phyloP scores from a whole-genome alignment of 2,329 filamentous ascomycete genomes.

The Arthrobotrys musiformis region DNA sequence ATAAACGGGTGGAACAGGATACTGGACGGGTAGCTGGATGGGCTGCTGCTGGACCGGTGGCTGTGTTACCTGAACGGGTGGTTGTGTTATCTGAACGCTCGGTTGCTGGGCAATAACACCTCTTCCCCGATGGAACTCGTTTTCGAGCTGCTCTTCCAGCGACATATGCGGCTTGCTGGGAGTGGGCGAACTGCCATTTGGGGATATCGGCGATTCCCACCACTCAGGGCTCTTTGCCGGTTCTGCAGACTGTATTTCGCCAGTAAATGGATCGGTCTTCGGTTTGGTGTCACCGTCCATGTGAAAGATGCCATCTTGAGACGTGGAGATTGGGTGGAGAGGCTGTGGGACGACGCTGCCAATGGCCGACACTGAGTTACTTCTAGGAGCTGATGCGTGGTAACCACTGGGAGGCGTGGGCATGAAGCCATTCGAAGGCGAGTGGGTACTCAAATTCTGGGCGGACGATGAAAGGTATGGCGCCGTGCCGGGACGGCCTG shows the following conservation, averaged over 20 bases:
- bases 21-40: background rate
- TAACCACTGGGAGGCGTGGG: conserved; percentile 33
- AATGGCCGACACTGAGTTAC: conserved; percentile 39
- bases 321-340: conserved; percentile 20
- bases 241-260: conserved; percentile 3
- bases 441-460: background rate
- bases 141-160: conserved; percentile 49
- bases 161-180: conserved; percentile 11
- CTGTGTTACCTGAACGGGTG: background rate
- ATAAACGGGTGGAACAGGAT: background rate
- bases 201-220: conserved; percentile 47
- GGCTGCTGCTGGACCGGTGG: conserved; percentile 5
- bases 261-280: conserved; percentile 26
- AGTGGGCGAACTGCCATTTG: conserved; percentile 22
- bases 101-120: conserved; percentile 27
- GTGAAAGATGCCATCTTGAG: conserved; percentile 42
- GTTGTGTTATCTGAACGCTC: background rate
- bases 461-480: conserved; percentile 12
- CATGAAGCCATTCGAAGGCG: background rate
- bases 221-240: conserved; percentile 28
- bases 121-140: conserved; percentile 43
- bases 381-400: conserved; percentile 37
- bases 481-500: conserved; percentile 15
- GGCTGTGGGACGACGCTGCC: conserved; percentile 26
- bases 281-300: conserved; percentile 38